Evolutionary conservation across 2,329 filamentous ascomycete genomes (phyloP).

Genomic region (Juglanconis oblonga): DNA sequence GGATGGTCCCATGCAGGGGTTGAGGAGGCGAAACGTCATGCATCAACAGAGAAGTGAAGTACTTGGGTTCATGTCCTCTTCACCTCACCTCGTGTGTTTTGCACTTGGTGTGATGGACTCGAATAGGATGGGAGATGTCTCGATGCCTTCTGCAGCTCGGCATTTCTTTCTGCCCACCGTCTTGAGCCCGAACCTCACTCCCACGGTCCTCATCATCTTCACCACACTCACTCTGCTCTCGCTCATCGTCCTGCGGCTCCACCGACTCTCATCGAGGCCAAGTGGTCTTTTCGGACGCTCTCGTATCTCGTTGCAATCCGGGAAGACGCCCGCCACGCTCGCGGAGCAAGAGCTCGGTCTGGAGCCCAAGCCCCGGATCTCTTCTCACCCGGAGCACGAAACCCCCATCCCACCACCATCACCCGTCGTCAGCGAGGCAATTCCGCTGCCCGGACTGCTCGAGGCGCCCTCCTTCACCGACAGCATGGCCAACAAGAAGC

Average conservation of each 20-base stretch:
- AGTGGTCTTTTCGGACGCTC: background rate
- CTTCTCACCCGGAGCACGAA: background rate
- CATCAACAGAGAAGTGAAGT: no score
- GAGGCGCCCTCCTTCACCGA: background rate
- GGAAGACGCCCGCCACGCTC: background rate
- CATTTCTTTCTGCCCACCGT: background rate
- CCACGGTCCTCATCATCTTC: background rate
- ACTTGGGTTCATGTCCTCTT: no score
- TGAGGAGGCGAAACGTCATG: no score
- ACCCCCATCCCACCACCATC: no score
- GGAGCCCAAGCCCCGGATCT: background rate
- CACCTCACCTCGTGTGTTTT: no score
- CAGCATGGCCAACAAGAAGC: conserved; percentile 6
- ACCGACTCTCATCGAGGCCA: background rate
- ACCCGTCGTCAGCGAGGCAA: background rate
- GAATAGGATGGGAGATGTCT: no score
- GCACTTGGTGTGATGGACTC: no score
- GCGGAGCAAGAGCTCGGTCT: background rate
- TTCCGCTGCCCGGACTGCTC: background rate
- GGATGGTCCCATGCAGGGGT: no score
- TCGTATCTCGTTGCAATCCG: background rate
- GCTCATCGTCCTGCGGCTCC: background rate
- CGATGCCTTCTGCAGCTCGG: background rate
- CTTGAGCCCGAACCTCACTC: background rate
- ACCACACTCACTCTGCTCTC: background rate